Percentiles rank a stretch among this genome's conserved stretches.
Conservation (phyloP, 306 rosid genomes). For the Comarum palustre region DNA sequence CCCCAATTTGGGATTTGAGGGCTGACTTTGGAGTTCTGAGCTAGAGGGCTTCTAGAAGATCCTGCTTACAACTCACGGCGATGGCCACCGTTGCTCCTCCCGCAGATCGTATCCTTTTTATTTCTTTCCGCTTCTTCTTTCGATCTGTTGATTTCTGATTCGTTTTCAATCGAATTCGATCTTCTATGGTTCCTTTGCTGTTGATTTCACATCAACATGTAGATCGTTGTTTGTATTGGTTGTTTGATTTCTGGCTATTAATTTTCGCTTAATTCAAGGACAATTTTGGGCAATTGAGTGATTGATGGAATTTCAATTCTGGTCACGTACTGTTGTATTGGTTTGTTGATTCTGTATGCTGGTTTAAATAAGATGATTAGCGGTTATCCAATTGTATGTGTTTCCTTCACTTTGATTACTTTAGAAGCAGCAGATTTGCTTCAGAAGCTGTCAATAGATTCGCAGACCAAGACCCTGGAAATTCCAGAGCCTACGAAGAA, state of each 20-base stretch:
- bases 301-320: not conserved
- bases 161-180: slow-evolving; percentile 27
- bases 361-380: not conserved
- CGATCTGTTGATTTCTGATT: slow-evolving; percentile 20
- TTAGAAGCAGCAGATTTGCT: slow-evolving; percentile 86
- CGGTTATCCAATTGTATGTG: not conserved
- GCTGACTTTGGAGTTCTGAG: not conserved
- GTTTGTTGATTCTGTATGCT: not conserved
- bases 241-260: slow-evolving; percentile 4
- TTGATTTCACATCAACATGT: not conserved
- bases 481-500: slow-evolving; percentile 78
- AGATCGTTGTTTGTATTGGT: slow-evolving; percentile 28
- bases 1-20: slow-evolving; percentile 38
- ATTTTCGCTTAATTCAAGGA: too few species aligned
- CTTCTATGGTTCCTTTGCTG: not conserved
- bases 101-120: slow-evolving; percentile 85
- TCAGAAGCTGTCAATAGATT: slow-evolving; percentile 74
- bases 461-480: slow-evolving; percentile 80
- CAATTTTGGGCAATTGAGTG: not conserved
- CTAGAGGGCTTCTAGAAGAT: slow-evolving; percentile 31
- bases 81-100: slow-evolving; percentile 89
- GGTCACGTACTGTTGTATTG: not conserved
- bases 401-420: slow-evolving; percentile 51
- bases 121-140: not conserved
- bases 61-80: slow-evolving; percentile 32